Evolutionary conservation across 768 basidiomycete genomes (phyloP).

Genomic region (Rhodotorula kratochvilovae): DNA sequence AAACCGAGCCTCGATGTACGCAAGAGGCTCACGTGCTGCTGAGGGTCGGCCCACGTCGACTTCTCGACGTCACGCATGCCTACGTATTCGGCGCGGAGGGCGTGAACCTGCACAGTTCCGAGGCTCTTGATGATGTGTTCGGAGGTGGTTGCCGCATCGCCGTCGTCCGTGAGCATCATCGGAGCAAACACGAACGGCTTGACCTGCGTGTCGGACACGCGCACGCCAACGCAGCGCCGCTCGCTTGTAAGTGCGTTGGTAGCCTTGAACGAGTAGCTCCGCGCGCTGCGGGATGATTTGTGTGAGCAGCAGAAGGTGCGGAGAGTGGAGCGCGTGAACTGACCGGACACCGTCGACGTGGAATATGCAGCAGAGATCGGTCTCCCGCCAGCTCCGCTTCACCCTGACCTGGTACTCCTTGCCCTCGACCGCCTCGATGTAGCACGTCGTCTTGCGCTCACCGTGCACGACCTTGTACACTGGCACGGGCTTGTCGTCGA

Average conservation of each 20-base stretch:
- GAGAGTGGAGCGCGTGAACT: too few species aligned
- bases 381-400: too few species aligned
- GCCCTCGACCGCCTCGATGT: constrained; percentile 17
- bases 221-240: too few species aligned
- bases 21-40: too few species aligned
- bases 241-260: too few species aligned
- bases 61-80: too few species aligned
- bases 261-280: background rate
- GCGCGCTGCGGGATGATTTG: fast-evolving
- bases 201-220: too few species aligned
- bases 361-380: background rate
- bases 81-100: too few species aligned
- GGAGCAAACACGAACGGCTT: constrained; percentile 14
- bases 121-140: constrained; percentile 15
- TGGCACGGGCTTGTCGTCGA: constrained; percentile 10
- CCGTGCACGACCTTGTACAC: constrained; percentile 9
- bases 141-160: background rate
- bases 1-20: background rate
- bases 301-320: too few species aligned
- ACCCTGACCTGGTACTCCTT: constrained; percentile 5
- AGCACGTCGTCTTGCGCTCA: constrained; percentile 10
- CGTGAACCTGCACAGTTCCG: constrained; percentile 9
- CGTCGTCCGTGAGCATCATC: constrained; percentile 8
- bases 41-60: background rate
- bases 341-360: constrained; percentile 3